Evolutionary conservation across 2,329 filamentous ascomycete species (phyloP).

Genomic region (Decorospora gaudefroyi): DNA sequence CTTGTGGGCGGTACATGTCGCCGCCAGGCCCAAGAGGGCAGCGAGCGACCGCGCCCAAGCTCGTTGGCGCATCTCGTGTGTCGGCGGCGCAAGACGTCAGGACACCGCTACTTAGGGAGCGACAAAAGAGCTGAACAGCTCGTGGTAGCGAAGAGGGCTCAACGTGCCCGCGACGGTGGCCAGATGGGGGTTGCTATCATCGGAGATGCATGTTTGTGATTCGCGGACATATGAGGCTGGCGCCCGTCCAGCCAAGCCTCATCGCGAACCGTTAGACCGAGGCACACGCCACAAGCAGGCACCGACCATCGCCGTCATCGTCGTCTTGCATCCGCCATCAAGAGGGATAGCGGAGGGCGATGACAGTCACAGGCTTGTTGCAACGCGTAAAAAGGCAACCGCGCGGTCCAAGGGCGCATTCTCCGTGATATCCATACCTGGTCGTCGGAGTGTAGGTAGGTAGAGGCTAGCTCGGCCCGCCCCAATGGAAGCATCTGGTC

Average conservation of each 20-base stretch:
- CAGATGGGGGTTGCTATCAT: conserved; percentile 31
- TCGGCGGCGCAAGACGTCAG: conserved; percentile 24
- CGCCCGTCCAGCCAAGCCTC: conserved; percentile 21
- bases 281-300: conserved; percentile 16
- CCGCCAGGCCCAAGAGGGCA: conserved; percentile 31
- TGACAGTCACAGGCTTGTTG: neutral
- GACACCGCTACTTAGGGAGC: conserved; percentile 13
- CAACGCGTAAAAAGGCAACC: no score
- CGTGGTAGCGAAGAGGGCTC: conserved; percentile 5
- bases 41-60: conserved; percentile 41
- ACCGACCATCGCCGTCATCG: conserved; percentile 8
- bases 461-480: conserved; percentile 12
- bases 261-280: conserved; percentile 21
- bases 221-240: conserved; percentile 29
- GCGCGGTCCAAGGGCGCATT: conserved; percentile 1
- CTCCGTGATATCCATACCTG: conserved; percentile 2
- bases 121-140: conserved; percentile 21
- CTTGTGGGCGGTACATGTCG: conserved; percentile 34
- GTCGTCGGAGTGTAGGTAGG: conserved; percentile 4
- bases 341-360: no score
- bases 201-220: conserved; percentile 22
- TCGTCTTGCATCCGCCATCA: neutral
- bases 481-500: conserved; percentile 9
- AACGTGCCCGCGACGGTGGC: conserved; percentile 18
- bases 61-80: conserved; percentile 43